Conservation (phyloP, 805 yeast species). For the Yamadazyma nakazawae region DNA sequence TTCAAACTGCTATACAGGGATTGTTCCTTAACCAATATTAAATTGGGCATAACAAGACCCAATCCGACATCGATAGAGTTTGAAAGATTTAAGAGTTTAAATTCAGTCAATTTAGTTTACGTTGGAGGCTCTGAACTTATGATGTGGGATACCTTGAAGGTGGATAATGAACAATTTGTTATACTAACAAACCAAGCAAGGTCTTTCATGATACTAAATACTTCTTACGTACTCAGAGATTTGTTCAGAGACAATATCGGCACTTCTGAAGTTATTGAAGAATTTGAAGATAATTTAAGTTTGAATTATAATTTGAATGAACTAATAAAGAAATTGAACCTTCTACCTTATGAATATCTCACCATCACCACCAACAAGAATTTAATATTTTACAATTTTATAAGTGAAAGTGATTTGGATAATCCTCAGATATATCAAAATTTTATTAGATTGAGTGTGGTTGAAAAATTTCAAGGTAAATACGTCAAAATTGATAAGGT, state of each 20-base stretch:
- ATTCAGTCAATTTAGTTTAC: constrained; percentile 1
- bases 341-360: constrained; percentile 14
- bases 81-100: constrained; percentile 8
- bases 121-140: constrained; percentile 8
- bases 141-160: constrained; percentile 11
- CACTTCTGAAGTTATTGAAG: background rate
- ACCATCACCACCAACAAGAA: constrained; percentile 10
- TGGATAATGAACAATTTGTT: constrained; percentile 5
- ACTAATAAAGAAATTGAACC: constrained; percentile 6
- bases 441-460: constrained; percentile 6
- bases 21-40: constrained; percentile 6
- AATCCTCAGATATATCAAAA: constrained; percentile 17
- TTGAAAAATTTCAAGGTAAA: constrained; percentile 1
- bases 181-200: constrained; percentile 12
- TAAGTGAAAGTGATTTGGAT: constrained; percentile 17
- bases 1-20: constrained; percentile 8
- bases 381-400: constrained; percentile 11
- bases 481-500: constrained; percentile 8
- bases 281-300: constrained; percentile 6
- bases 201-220: constrained; percentile 9
- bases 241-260: too few species aligned
- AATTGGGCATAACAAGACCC: constrained; percentile 10
- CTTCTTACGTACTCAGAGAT: constrained; percentile 1
- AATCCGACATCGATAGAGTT: constrained; percentile 9
- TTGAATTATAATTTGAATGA: constrained; percentile 9